Conservation (phyloP, 2,329 filamentous ascomycete species). For the Colletotrichum lindemuthianum region DNA sequence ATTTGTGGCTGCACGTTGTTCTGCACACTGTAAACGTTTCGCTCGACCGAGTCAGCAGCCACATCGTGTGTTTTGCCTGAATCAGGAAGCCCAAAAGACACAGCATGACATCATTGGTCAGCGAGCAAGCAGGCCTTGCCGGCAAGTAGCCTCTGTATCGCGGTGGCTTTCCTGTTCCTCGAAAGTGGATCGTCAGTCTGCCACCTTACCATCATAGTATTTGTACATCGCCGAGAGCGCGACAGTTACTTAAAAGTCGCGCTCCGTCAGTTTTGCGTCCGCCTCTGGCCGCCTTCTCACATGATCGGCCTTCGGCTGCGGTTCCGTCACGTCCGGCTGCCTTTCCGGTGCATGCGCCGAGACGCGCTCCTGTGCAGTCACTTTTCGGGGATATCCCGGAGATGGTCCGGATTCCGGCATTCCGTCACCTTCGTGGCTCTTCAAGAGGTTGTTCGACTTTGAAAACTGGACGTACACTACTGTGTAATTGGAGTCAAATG, state of each 20-base stretch:
- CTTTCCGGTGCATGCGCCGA: slow-evolving; percentile 22
- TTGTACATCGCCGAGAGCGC: slow-evolving; percentile 22
- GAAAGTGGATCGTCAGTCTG: slow-evolving; percentile 2
- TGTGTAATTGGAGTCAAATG: too few relatives aligned
- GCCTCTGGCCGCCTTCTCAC: slow-evolving; percentile 19
- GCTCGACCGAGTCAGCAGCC: not conserved
- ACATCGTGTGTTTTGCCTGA: slow-evolving; percentile 23
- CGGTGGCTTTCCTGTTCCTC: slow-evolving; percentile 11
- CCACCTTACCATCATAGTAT: not conserved
- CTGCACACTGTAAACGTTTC: too few relatives aligned
- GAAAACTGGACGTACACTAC: not conserved
- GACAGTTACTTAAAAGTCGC: not conserved
- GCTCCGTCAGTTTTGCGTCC: not conserved
- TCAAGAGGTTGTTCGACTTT: not conserved
- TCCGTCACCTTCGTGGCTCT: not conserved
- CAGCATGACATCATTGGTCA: slow-evolving; percentile 27
- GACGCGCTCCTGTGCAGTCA: slow-evolving; percentile 12
- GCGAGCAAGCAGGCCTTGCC: slow-evolving; percentile 14
- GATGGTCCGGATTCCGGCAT: slow-evolving; percentile 15
- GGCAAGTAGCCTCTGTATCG: slow-evolving; percentile 13
- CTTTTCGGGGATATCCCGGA: slow-evolving; percentile 34
- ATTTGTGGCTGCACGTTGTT: too few relatives aligned
- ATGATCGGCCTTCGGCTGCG: slow-evolving; percentile 23
- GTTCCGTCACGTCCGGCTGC: slow-evolving; percentile 7
- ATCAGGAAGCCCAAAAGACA: slow-evolving; percentile 10